Conservation (phyloP, 2,329 filamentous ascomycete species). For the Chaetomiaceae sp. region DNA sequence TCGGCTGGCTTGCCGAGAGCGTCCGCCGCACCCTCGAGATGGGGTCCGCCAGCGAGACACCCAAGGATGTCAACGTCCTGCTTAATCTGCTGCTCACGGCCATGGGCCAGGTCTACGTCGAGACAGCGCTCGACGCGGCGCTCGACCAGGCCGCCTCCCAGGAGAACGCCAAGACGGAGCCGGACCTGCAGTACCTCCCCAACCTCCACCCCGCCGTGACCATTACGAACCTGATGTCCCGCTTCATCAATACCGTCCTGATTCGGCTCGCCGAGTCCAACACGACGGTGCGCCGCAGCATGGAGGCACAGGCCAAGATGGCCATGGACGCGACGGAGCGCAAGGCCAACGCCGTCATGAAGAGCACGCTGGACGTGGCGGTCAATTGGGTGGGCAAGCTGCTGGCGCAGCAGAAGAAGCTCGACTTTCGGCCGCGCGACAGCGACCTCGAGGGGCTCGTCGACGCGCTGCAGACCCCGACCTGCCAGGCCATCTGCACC, state of each 20-base stretch:
- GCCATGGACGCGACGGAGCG: conserved; percentile 75
- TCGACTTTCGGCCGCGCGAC: conserved; percentile 84
- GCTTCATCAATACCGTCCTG: conserved; percentile 83
- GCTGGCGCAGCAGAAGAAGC: conserved; percentile 73
- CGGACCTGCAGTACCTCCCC: conserved; percentile 78
- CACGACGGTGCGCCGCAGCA: conserved; percentile 80
- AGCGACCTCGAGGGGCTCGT: conserved; percentile 56
- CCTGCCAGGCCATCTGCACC: conserved; percentile 72
- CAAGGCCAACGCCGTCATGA: conserved; percentile 63
- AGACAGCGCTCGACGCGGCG: conserved; percentile 62
- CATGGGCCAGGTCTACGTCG: conserved; percentile 77
- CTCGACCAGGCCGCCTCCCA: conserved; percentile 68
- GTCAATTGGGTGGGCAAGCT: conserved; percentile 70
- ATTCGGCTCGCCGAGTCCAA: conserved; percentile 85
- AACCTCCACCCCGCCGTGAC: conserved; percentile 75
- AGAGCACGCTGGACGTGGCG: conserved; percentile 57
- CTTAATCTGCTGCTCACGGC: conserved; percentile 76
- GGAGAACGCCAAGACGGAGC: conserved; percentile 75
- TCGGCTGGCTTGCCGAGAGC: conserved; percentile 94
- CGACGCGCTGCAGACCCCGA: conserved; percentile 77
- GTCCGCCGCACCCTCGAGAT: conserved; percentile 87
- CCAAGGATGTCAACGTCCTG: conserved; percentile 85
- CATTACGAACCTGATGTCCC: conserved; percentile 88
- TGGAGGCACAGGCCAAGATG: conserved; percentile 73
- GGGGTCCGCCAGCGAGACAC: conserved; percentile 79